Conservation (phyloP, 345 rosid species). For the Rhodamnia argentea region DNA sequence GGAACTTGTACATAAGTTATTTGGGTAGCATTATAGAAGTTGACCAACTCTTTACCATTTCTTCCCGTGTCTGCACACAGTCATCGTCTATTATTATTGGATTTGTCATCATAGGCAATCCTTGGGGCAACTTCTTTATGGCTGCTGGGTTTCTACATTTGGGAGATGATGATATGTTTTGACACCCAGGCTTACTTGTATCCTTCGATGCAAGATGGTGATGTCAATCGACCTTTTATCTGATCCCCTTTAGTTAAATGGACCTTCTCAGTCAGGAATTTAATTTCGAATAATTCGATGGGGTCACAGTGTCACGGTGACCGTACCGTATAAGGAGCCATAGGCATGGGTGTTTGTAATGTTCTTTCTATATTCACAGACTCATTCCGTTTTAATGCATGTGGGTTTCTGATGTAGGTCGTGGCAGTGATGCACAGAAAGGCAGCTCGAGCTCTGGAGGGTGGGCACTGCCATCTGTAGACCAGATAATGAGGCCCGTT, state of each 20-base stretch:
- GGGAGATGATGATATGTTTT: conserved; percentile 1
- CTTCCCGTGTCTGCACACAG: neutral
- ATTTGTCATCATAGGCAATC: neutral
- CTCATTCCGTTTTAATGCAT: neutral
- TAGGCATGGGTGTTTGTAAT: neutral
- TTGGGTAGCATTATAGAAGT: neutral
- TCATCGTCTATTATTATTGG: neutral
- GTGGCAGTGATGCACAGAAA: neutral
- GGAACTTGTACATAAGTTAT: neutral
- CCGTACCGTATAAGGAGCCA: neutral
- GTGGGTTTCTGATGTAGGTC: neutral
- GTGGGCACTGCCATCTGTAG: conserved; percentile 30
- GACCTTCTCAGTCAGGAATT: neutral
- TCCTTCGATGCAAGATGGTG: conserved; percentile 1
- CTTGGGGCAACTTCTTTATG: neutral
- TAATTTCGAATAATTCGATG: neutral
- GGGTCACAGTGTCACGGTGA: neutral
- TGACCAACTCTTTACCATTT: neutral
- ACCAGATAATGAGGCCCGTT: neutral
- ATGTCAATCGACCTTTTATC: conserved; percentile 13
- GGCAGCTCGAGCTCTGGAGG: conserved; percentile 4
- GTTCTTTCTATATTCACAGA: conserved; percentile 11
- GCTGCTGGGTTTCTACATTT: neutral
- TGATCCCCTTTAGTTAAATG: neutral
- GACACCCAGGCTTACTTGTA: conserved; percentile 1